A percentile compares a stretch with the other conserved stretches of the same genome.
Conservation (phyloP, 345 rosid genomes). For the Garcia nutans region DNA sequence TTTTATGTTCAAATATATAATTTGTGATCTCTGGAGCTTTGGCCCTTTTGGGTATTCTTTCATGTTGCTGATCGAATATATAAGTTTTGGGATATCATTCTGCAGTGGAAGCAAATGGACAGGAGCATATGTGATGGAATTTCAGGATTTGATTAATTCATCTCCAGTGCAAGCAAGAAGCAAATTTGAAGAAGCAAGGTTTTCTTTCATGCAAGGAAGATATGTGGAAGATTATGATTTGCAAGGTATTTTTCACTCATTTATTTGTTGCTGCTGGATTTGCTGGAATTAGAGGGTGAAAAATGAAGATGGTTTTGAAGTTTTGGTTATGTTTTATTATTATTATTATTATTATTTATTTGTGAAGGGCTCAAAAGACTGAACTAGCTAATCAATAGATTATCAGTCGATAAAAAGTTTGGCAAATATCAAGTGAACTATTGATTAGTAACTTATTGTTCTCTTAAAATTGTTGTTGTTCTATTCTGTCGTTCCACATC, state of each 20-base stretch:
- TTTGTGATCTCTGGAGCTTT: constrained; percentile 4
- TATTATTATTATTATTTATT: too few relatives aligned
- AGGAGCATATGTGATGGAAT: constrained; percentile 76
- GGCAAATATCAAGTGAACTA: neutral
- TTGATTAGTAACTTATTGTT: neutral
- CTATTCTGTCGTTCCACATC: neutral
- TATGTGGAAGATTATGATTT: constrained; percentile 62
- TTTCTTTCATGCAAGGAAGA: constrained; percentile 78
- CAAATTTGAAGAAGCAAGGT: constrained; percentile 79
- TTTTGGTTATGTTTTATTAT: constrained; percentile 5
- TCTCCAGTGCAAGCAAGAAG: constrained; percentile 36
- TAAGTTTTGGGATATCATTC: constrained; percentile 16
- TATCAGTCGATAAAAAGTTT: neutral
- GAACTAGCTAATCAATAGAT: neutral
- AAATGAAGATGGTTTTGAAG: constrained; percentile 13
- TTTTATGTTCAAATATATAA: constrained; percentile 3
- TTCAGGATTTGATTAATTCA: constrained; percentile 59
- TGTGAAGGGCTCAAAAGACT: neutral
- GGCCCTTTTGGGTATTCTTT: neutral
- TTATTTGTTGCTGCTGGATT: neutral
- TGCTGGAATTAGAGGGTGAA: neutral
- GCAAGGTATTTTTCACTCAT: constrained; percentile 36
- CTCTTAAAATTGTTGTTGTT: too few relatives aligned
- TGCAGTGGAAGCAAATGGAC: constrained; percentile 88
- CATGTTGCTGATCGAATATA: constrained; percentile 4